Percentiles rank a stretch among this genome's conserved stretches.
Conservation (phyloP, 805 yeast species). For the Jamesozyma hellenica region DNA sequence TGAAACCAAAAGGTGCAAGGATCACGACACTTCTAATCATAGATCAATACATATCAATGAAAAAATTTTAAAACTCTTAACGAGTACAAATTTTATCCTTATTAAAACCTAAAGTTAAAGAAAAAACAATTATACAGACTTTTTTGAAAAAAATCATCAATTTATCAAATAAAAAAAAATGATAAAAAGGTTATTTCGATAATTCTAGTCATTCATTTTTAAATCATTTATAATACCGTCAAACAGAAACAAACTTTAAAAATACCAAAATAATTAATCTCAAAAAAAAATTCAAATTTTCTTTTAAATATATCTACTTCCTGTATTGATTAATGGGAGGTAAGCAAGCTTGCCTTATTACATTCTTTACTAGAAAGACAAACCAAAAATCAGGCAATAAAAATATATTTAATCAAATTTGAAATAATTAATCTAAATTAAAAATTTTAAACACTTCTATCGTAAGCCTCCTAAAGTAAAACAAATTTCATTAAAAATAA, state of each 20-base stretch:
- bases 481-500: neutral
- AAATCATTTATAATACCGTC: neutral
- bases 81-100: neutral
- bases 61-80: neutral
- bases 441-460: neutral
- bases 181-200: no score
- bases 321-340: slow-evolving; percentile 13
- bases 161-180: neutral
- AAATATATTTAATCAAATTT: neutral
- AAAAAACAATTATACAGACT: neutral
- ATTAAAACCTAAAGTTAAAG: neutral
- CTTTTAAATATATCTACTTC: neutral
- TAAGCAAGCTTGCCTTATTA: slow-evolving; percentile 29
- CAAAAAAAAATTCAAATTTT: neutral
- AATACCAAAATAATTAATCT: neutral
- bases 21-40: slow-evolving; percentile 23
- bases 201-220: no score
- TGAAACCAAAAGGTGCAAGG: slow-evolving; percentile 19
- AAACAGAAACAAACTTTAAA: neutral
- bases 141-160: neutral
- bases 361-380: slow-evolving; percentile 7
- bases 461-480: slow-evolving; percentile 2
- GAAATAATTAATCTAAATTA: neutral
- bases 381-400: slow-evolving; percentile 1
- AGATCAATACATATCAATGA: slow-evolving; percentile 9